A percentile compares a stretch with the other conserved stretches of the same genome.
phyloP scores from a whole-genome alignment of 495 filamentous ascomycete species.

The Hypomontagnella monticulosa region DNA sequence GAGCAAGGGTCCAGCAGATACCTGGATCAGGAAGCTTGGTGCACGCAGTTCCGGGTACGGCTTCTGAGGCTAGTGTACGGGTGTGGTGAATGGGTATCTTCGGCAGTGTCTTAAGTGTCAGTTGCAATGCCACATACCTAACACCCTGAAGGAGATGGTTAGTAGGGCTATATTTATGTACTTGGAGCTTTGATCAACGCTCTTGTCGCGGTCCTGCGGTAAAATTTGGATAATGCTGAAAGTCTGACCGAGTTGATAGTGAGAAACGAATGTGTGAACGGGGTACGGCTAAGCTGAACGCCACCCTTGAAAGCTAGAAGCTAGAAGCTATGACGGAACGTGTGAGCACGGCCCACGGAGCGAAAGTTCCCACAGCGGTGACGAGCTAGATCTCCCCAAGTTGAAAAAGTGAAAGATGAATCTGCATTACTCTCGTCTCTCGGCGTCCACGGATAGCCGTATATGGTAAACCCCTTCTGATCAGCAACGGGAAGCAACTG shows the following conservation, averaged over 20 bases:
- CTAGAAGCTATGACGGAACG: constrained; percentile 38
- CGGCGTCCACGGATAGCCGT: constrained; percentile 19
- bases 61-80: constrained; percentile 12
- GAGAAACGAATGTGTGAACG: constrained; percentile 27
- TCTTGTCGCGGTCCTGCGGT: constrained; percentile 11
- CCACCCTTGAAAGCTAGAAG: constrained; percentile 38
- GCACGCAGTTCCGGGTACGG: constrained; percentile 16
- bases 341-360: constrained; percentile 36
- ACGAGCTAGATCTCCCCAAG: constrained; percentile 6
- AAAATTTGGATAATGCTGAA: constrained; percentile 14
- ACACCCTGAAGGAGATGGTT: constrained; percentile 17
- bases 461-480: constrained; percentile 8
- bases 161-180: constrained; percentile 19
- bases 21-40: constrained; percentile 28
- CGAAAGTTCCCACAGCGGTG: constrained; percentile 19
- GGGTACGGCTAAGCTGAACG: constrained; percentile 31
- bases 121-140: constrained; percentile 21
- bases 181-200: constrained; percentile 21
- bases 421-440: constrained; percentile 20
- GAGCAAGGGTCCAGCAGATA: constrained; percentile 27
- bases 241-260: constrained; percentile 15
- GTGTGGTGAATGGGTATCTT: constrained; percentile 26
- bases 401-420: constrained; percentile 8
- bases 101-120: constrained; percentile 27
- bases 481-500: constrained; percentile 26